Conservation (phyloP, 805 yeast genomes). For the Candida takata region DNA sequence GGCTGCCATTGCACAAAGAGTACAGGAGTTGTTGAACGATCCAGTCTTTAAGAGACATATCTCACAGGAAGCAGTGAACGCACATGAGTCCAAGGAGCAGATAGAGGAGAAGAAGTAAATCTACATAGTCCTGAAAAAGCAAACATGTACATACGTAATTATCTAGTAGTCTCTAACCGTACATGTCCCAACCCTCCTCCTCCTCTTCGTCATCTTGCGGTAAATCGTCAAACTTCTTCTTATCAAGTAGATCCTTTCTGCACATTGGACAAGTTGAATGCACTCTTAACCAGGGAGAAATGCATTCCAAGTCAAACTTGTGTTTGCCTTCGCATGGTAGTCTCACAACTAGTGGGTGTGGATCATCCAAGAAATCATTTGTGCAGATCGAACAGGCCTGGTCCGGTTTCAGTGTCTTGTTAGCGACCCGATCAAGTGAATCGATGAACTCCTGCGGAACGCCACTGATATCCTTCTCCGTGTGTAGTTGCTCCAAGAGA, state of each 20-base stretch:
- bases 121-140: neutral
- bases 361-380: constrained; percentile 58
- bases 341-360: constrained; percentile 71
- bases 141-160: constrained; percentile 10
- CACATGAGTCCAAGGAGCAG: constrained; percentile 7
- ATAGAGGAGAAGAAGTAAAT: constrained; percentile 5
- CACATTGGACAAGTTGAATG: constrained; percentile 83
- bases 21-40: constrained; percentile 60
- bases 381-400: constrained; percentile 87
- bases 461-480: constrained; percentile 33
- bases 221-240: constrained; percentile 30
- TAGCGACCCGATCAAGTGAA: constrained; percentile 62
- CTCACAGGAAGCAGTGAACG: constrained; percentile 8
- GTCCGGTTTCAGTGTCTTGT: constrained; percentile 32
- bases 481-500: constrained; percentile 19
- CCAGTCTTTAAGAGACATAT: constrained; percentile 59
- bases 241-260: constrained; percentile 58
- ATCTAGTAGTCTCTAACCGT: constrained; percentile 35
- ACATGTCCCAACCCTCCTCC: constrained; percentile 72
- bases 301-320: constrained; percentile 81
- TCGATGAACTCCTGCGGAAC: constrained; percentile 69
- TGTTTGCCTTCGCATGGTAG: constrained; percentile 63
- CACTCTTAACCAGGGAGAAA: constrained; percentile 79
- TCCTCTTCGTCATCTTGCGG: constrained; percentile 35
- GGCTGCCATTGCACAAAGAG: constrained; percentile 36